Evolutionary conservation across 2,329 filamentous ascomycete species (phyloP).

Genomic region (Niveomyces coronatus): DNA sequence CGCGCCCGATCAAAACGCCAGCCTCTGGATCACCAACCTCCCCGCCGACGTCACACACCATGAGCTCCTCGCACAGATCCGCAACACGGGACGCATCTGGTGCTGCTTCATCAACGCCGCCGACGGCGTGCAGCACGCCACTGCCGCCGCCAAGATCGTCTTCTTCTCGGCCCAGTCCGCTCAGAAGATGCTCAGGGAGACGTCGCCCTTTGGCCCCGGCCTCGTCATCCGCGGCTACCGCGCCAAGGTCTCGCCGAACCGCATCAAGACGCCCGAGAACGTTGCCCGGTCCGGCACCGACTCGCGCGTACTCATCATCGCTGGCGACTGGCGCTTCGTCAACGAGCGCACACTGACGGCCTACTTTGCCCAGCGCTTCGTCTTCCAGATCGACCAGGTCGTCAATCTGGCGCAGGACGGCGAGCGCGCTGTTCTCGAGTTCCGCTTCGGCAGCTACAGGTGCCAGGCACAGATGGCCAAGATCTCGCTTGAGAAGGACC

Average conservation of each 20-base stretch:
- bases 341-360: constrained; percentile 27
- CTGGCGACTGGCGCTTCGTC: constrained; percentile 33
- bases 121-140: constrained; percentile 23
- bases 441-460: constrained; percentile 43
- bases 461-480: constrained; percentile 43
- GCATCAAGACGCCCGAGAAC: constrained; percentile 31
- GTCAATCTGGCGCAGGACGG: constrained; percentile 19
- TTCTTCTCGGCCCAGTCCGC: constrained; percentile 35
- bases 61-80: constrained; percentile 34
- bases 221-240: constrained; percentile 26
- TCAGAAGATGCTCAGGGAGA: constrained; percentile 18
- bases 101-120: constrained; percentile 42
- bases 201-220: constrained; percentile 15
- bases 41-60: constrained; percentile 30
- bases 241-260: constrained; percentile 35
- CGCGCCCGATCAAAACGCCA: constrained; percentile 31
- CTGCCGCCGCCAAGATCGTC: constrained; percentile 38
- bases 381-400: constrained; percentile 38
- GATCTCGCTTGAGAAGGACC: constrained; percentile 27
- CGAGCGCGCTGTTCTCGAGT: constrained; percentile 31
- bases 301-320: constrained; percentile 42
- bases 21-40: constrained; percentile 43
- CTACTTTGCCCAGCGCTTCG: constrained; percentile 33
- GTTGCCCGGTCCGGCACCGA: constrained; percentile 18
- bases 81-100: constrained; percentile 38